A percentile compares a stretch with the other conserved stretches of the same genome.
Evolutionary conservation across 352 stramenopile species (phyloP).

Genomic region (Pythium volutum): DNA sequence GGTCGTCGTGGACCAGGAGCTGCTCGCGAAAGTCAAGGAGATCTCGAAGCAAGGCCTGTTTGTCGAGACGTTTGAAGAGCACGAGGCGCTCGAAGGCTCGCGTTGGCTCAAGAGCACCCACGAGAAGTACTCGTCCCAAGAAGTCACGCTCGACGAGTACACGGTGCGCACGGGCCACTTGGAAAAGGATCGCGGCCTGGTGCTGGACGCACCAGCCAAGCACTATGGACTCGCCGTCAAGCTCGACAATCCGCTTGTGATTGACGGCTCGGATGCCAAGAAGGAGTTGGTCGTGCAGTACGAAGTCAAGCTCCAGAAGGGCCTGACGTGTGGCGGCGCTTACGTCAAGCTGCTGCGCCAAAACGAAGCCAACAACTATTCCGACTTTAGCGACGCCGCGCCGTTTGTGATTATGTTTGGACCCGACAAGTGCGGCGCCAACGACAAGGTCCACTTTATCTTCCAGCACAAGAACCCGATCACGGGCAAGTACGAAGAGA

Average conservation of each 20-base stretch:
- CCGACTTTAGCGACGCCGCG: conserved; percentile 76
- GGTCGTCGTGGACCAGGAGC: conserved; percentile 26
- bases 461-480: conserved; percentile 93
- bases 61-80: conserved; percentile 75
- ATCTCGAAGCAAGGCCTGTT: conserved; percentile 56
- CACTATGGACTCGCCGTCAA: conserved; percentile 82
- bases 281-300: conserved; percentile 94
- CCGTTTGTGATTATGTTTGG: conserved; percentile 96
- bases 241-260: conserved; percentile 53
- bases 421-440: conserved; percentile 92
- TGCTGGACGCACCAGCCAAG: conserved; percentile 66
- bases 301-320: conserved; percentile 92
- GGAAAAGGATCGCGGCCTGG: conserved; percentile 61
- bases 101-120: conserved; percentile 84
- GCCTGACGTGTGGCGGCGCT: conserved; percentile 88
- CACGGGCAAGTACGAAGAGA: conserved; percentile 91
- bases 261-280: conserved; percentile 62
- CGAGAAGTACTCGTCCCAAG: conserved; percentile 78
- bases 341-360: conserved; percentile 93
- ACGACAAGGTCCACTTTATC: conserved; percentile 95
- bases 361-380: conserved; percentile 45
- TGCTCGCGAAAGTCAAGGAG: conserved; percentile 47
- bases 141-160: conserved; percentile 65
- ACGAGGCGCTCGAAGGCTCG: conserved; percentile 51
- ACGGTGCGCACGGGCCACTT: conserved; percentile 50